Percentiles rank a stretch among this genome's conserved stretches.
Conservation (phyloP, 495 filamentous ascomycete genomes). For the Lepidopterella palustris region DNA sequence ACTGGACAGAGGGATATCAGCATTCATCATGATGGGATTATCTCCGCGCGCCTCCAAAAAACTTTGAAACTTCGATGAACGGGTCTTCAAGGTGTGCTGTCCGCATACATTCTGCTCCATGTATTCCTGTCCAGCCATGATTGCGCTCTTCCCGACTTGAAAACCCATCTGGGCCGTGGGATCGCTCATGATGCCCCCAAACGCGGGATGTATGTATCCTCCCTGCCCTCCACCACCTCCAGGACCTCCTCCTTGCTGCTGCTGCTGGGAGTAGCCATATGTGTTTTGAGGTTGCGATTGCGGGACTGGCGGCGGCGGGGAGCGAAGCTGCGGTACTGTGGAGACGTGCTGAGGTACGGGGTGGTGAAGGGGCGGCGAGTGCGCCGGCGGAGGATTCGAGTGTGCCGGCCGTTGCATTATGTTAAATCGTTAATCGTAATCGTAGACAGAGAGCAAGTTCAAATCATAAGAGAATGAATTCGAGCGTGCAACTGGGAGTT, state of each 20-base stretch:
- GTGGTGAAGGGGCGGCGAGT: constrained; percentile 94
- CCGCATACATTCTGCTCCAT: constrained; percentile 81
- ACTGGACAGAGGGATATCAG: constrained; percentile 43
- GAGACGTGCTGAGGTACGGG: constrained; percentile 98
- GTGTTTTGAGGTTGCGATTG: constrained; percentile 56
- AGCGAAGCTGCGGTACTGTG: constrained; percentile 96
- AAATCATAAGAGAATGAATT: background rate
- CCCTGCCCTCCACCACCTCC: constrained; percentile 39
- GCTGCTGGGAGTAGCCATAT: constrained; percentile 77
- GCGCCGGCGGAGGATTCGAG: constrained; percentile 60
- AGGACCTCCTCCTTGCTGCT: constrained; percentile 51
- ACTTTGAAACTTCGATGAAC: too few species aligned
- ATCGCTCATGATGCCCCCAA: constrained; percentile 88
- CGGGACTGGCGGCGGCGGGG: constrained; percentile 76
- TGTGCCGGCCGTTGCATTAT: constrained; percentile 79
- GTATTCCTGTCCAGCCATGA: constrained; percentile 82
- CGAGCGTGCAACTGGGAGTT: background rate
- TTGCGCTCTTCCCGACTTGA: constrained; percentile 86
- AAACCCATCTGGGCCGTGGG: constrained; percentile 94
- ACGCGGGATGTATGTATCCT: constrained; percentile 57
- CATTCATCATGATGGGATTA: too few species aligned
- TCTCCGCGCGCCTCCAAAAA: too few species aligned
- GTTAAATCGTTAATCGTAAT: background rate
- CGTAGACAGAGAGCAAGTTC: too few species aligned
- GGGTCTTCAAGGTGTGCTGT: too few species aligned